phyloP scores from a whole-genome alignment of 2,329 filamentous ascomycete genomes.

The Aspergillus sojae region DNA sequence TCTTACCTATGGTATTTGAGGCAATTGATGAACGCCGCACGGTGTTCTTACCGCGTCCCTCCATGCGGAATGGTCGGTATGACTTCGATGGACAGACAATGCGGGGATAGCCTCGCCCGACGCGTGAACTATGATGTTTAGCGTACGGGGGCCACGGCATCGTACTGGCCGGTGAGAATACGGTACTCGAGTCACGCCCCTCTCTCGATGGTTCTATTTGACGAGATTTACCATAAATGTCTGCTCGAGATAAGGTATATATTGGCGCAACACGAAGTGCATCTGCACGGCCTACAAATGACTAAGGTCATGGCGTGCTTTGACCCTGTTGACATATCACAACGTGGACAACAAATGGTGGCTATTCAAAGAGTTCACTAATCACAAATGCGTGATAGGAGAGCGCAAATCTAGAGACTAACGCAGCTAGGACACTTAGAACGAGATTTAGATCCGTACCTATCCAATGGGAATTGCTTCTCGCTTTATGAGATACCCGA shows the following conservation, averaged over 20 bases:
- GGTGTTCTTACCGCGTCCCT: not conserved
- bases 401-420: no score
- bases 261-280: not conserved
- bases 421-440: not conserved
- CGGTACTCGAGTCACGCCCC: not conserved
- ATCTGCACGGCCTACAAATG: accelerated
- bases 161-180: not conserved
- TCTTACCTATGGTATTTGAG: no score
- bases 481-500: not conserved
- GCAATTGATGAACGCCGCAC: not conserved
- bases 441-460: not conserved
- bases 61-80: not conserved
- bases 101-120: not conserved
- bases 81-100: not conserved
- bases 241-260: accelerated
- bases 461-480: not conserved
- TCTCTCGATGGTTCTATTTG: no score
- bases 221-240: no score
- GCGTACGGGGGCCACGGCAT: not conserved
- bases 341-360: not conserved
- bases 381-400: not conserved
- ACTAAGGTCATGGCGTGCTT: not conserved
- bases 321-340: not conserved
- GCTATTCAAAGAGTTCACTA: not conserved
- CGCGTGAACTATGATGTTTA: not conserved